These are phyloP conservation scores for Stemphylium vesicarium DNA, from an alignment of 2,329 filamentous ascomycete species.

Conservation along the genomic window DNA sequence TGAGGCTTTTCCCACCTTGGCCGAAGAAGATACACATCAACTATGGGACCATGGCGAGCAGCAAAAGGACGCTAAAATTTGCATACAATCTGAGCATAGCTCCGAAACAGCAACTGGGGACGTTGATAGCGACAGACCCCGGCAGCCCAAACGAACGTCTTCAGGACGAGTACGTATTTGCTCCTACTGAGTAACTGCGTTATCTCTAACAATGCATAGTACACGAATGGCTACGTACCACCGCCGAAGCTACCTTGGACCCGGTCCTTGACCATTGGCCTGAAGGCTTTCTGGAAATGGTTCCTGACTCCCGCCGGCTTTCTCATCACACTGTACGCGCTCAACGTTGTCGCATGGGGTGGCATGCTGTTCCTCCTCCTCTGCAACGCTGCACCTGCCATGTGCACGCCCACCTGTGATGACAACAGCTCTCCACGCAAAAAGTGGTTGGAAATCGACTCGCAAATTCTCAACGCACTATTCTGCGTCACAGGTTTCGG, in stretches of 20 bases:
- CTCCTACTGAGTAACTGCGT: too few relatives aligned
- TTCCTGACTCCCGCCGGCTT: conserved; percentile 77
- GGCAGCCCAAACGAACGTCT: conserved; percentile 17
- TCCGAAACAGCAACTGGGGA: conserved; percentile 27
- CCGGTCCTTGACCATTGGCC: conserved; percentile 63
- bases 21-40: conserved; percentile 33
- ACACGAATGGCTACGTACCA: conserved; percentile 51
- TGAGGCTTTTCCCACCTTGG: conserved; percentile 40
- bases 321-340: conserved; percentile 76
- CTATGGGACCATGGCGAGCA: conserved; percentile 3
- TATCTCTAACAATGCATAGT: conserved; percentile 20
- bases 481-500: conserved; percentile 90
- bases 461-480: conserved; percentile 80
- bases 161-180: conserved; percentile 26
- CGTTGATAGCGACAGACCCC: conserved; percentile 15
- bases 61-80: conserved; percentile 16
- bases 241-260: conserved; percentile 59
- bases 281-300: conserved; percentile 73
- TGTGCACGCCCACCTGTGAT: conserved; percentile 75
- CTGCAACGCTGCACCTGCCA: conserved; percentile 73
- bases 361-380: conserved; percentile 89
- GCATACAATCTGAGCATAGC: conserved; percentile 21
- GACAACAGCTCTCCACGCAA: conserved; percentile 77
- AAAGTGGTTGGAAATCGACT: conserved; percentile 85
- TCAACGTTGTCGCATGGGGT: conserved; percentile 87